These are phyloP conservation scores for Fusarium staphyleae DNA, from an alignment of 2,329 filamentous ascomycete species.

Conservation along the genomic window DNA sequence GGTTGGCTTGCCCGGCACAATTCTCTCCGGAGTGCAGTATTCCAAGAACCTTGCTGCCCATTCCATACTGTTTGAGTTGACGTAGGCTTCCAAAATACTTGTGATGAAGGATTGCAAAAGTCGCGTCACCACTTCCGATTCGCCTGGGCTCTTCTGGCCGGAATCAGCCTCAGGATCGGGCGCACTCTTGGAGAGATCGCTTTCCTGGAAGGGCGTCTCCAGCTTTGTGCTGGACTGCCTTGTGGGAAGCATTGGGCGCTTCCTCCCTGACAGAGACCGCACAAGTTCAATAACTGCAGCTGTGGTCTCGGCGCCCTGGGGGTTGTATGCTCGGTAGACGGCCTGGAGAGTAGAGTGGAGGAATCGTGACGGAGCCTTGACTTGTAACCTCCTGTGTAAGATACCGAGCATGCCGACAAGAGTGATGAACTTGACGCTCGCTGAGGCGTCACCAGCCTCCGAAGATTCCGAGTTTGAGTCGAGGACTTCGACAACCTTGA, in stretches of 20 bases:
- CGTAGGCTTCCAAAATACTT: conserved; percentile 76
- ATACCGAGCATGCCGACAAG: conserved; percentile 76
- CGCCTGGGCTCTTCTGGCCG: conserved; percentile 55
- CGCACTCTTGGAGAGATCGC: conserved; percentile 60
- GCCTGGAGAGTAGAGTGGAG: conserved; percentile 78
- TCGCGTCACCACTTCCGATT: conserved; percentile 67
- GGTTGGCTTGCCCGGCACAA: conserved; percentile 67
- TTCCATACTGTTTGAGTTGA: conserved; percentile 65
- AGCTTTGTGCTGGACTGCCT: conserved; percentile 65
- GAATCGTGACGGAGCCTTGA: conserved; percentile 80
- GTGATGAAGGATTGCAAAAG: conserved; percentile 81
- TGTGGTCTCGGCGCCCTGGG: conserved; percentile 70
- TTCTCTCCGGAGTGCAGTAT: conserved; percentile 68
- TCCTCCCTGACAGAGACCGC: conserved; percentile 71
- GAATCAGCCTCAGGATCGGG: conserved; percentile 66
- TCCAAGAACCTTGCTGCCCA: conserved; percentile 73
- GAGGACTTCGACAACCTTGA: conserved; percentile 79
- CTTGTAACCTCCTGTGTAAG: conserved; percentile 76
- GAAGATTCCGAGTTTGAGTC: conserved; percentile 56
- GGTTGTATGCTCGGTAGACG: conserved; percentile 70
- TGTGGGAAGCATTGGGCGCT: conserved; percentile 67
- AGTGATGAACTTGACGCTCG: conserved; percentile 66
- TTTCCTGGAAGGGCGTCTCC: conserved; percentile 63
- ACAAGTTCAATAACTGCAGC: conserved; percentile 74
- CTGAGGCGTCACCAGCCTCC: conserved; percentile 47